Evolutionary conservation across 129 eudicot genomes (phyloP).

Genomic region (Escallonia rubra): DNA sequence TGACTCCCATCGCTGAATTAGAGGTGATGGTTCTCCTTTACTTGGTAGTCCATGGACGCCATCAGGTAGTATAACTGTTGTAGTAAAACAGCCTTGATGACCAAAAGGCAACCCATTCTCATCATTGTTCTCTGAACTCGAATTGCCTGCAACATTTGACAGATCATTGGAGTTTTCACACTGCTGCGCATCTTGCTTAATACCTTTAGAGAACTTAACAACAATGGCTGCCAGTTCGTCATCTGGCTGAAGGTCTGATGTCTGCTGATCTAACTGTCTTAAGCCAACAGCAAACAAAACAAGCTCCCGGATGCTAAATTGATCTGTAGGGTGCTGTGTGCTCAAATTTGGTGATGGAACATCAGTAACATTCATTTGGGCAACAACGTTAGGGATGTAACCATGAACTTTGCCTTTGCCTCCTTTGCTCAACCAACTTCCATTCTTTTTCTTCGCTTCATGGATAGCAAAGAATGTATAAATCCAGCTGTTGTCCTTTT

Average conservation of each 20-base stretch:
- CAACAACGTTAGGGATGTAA: constrained; percentile 60
- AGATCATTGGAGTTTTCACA: not conserved
- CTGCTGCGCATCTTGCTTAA: constrained; percentile 3
- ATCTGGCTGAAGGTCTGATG: constrained; percentile 37
- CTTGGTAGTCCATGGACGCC: constrained; percentile 66
- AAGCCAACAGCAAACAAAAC: constrained; percentile 45
- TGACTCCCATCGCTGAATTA: constrained; percentile 70
- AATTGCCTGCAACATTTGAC: not conserved
- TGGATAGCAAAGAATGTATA: constrained; percentile 68
- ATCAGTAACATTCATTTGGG: constrained; percentile 77
- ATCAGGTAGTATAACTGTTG: constrained; percentile 64
- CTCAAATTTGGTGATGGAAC: constrained; percentile 10
- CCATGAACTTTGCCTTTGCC: constrained; percentile 43
- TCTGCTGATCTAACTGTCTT: constrained; percentile 29
- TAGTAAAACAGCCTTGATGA: constrained; percentile 20
- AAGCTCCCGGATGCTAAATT: constrained; percentile 35
- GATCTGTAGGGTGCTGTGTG: not conserved
- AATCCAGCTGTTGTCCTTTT: constrained; percentile 34
- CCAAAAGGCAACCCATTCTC: constrained; percentile 8
- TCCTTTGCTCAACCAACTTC: constrained; percentile 53
- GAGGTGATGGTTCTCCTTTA: constrained; percentile 65
- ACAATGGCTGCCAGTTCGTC: constrained; percentile 76
- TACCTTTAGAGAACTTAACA: constrained; percentile 39
- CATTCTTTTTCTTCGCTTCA: constrained; percentile 64
- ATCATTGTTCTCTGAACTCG: not conserved